A percentile compares a stretch with the other conserved stretches of the same genome.
Evolutionary conservation across 805 yeast genomes (phyloP).

Genomic region (Helenozyma baotianmanensis): DNA sequence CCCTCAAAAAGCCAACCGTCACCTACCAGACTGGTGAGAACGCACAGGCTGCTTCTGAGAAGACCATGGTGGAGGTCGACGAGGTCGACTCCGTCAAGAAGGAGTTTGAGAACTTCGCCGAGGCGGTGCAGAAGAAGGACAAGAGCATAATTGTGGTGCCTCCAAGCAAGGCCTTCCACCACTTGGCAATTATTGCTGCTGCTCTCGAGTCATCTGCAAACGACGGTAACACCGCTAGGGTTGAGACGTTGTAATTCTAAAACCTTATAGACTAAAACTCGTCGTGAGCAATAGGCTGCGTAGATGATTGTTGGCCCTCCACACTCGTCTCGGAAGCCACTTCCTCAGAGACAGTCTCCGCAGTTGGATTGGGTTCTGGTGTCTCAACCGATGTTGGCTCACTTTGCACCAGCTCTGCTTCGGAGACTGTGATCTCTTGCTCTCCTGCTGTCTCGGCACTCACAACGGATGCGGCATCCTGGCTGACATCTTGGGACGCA

Average conservation of each 20-base stretch:
- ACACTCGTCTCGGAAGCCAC: not conserved
- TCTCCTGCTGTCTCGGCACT: too few species aligned
- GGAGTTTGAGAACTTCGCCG: slow-evolving; percentile 48
- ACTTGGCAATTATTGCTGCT: slow-evolving; percentile 86
- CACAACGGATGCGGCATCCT: too few species aligned
- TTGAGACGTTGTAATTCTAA: slow-evolving; percentile 28
- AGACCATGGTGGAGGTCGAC: slow-evolving; percentile 35
- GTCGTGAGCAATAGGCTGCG: slow-evolving; percentile 1
- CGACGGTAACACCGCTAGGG: slow-evolving; percentile 47
- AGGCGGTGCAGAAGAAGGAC: slow-evolving; percentile 60
- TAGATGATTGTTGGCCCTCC: not conserved
- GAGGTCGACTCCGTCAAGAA: slow-evolving; percentile 40
- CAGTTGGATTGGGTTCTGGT: too few species aligned
- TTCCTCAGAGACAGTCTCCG: too few species aligned
- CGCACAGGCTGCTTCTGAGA: slow-evolving; percentile 48
- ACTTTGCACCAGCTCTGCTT: too few species aligned
- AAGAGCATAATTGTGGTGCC: slow-evolving; percentile 51
- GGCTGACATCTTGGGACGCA: too few species aligned
- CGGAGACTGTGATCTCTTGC: too few species aligned
- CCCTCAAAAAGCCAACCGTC: slow-evolving; percentile 33
- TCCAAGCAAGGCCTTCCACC: slow-evolving; percentile 87
- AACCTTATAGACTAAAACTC: slow-evolving; percentile 4
- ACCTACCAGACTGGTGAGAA: slow-evolving; percentile 31
- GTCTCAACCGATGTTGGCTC: too few species aligned
- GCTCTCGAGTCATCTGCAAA: slow-evolving; percentile 64